Evolutionary conservation across 345 rosid genomes (phyloP).

Genomic region (Durio zibethinus): DNA sequence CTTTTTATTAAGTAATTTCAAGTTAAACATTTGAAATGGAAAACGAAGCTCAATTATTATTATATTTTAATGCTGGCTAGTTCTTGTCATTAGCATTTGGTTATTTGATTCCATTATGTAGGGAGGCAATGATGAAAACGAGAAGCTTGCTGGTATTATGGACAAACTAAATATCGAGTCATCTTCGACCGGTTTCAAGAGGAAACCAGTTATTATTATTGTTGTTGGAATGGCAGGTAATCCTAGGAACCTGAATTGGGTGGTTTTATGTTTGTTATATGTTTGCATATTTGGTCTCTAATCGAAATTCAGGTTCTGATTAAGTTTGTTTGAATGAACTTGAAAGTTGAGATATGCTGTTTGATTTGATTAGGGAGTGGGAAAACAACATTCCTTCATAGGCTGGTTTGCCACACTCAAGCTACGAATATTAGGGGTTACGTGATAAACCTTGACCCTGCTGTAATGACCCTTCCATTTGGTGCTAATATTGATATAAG

Average conservation of each 20-base stretch:
- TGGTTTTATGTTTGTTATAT: neutral
- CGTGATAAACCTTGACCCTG: slow-evolving; percentile 84
- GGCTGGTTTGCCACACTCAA: slow-evolving; percentile 68
- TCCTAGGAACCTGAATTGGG: neutral
- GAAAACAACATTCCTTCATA: slow-evolving; percentile 70
- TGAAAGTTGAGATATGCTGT: slow-evolving; percentile 10
- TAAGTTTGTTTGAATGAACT: neutral
- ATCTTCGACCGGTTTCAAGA: slow-evolving; percentile 50
- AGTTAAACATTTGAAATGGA: neutral
- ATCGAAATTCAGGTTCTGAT: neutral
- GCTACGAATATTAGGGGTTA: slow-evolving; percentile 60
- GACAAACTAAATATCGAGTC: slow-evolving; percentile 47
- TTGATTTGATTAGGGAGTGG: slow-evolving; percentile 55
- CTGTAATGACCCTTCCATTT: slow-evolving; percentile 76
- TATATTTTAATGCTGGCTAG: neutral
- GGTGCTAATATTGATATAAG: slow-evolving; percentile 81
- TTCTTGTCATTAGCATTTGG: neutral
- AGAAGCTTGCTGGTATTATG: slow-evolving; percentile 52
- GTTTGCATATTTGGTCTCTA: neutral
- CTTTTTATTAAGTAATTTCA: neutral
- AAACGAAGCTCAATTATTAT: neutral
- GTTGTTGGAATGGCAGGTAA: slow-evolving; percentile 89
- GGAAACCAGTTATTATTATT: slow-evolving; percentile 64
- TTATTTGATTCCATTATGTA: slow-evolving; percentile 18
- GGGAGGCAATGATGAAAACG: slow-evolving; percentile 38